A percentile compares a stretch with the other conserved stretches of the same genome.
Evolutionary conservation across 2,329 filamentous ascomycete genomes (phyloP).

Genomic region (Aspergillus aculeatus): DNA sequence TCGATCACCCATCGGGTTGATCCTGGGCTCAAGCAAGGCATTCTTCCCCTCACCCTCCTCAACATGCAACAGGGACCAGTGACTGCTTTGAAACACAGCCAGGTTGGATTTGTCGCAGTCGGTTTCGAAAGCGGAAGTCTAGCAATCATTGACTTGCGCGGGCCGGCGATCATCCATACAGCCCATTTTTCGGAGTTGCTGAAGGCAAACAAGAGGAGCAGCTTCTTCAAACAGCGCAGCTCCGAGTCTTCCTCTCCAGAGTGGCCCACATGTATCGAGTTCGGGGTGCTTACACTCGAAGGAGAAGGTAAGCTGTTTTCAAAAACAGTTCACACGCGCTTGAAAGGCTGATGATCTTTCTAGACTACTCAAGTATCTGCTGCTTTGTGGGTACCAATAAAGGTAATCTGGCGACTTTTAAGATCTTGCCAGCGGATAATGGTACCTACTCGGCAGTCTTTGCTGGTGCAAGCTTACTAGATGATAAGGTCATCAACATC

Average conservation of each 20-base stretch:
- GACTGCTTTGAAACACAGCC: constrained; percentile 77
- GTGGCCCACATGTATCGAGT: constrained; percentile 80
- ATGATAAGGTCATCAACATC: constrained; percentile 71
- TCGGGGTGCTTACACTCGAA: constrained; percentile 89
- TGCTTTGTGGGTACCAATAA: constrained; percentile 86
- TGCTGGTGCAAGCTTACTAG: constrained; percentile 65
- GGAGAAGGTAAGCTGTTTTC: constrained; percentile 62
- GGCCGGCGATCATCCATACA: constrained; percentile 78
- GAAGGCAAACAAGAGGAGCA: constrained; percentile 73
- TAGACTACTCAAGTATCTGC: constrained; percentile 85
- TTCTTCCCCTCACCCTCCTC: constrained; percentile 77
- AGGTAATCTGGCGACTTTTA: constrained; percentile 85
- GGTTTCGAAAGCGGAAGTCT: constrained; percentile 82
- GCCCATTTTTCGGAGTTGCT: constrained; percentile 69
- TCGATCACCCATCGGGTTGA: constrained; percentile 74
- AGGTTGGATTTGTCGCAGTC: constrained; percentile 85
- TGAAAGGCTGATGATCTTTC: constrained; percentile 23
- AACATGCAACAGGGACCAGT: constrained; percentile 81
- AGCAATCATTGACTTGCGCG: constrained; percentile 81
- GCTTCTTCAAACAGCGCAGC: constrained; percentile 61
- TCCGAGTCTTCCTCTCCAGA: constrained; percentile 57
- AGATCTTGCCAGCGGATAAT: constrained; percentile 71
- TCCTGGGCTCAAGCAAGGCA: constrained; percentile 69
- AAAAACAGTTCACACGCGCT: neutral
- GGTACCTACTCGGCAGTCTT: constrained; percentile 71